Evolutionary conservation across 495 filamentous ascomycete species (phyloP).

Genomic region (Hypomontagnella submonticulosa): DNA sequence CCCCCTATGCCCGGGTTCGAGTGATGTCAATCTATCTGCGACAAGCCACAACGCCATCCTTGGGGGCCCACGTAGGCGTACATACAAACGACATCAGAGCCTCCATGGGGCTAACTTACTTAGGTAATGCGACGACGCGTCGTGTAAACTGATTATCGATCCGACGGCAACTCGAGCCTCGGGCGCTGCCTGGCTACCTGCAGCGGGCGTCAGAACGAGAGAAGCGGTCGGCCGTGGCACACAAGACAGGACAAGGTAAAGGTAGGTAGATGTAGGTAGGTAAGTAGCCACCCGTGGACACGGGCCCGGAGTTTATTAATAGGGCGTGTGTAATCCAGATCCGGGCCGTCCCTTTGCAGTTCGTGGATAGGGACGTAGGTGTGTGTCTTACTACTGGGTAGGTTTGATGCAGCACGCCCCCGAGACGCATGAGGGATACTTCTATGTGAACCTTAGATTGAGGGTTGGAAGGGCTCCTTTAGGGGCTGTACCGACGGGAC

Average conservation of each 20-base stretch:
- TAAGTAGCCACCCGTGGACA: conserved; percentile 18
- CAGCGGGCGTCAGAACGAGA: conserved; percentile 30
- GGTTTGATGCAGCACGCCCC: background rate
- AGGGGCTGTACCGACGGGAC: too few species aligned
- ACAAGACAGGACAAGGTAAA: conserved; percentile 1
- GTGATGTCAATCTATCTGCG: conserved; percentile 24
- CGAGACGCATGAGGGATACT: background rate
- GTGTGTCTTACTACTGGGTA: background rate
- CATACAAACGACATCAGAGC: too few species aligned
- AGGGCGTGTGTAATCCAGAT: background rate
- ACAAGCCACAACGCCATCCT: conserved; percentile 2
- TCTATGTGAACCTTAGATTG: too few species aligned
- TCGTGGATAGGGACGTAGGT: background rate
- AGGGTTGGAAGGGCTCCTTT: too few species aligned
- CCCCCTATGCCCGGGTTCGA: background rate
- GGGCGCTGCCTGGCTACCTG: conserved; percentile 26
- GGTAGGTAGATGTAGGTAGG: background rate
- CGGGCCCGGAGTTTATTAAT: conserved; percentile 29
- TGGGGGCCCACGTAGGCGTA: too few species aligned
- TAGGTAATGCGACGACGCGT: background rate
- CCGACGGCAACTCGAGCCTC: conserved; percentile 2
- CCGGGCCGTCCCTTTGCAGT: background rate
- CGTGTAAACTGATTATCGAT: conserved; percentile 16
- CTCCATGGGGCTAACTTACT: too few species aligned
- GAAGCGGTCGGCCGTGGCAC: conserved; percentile 3